Conservation (phyloP, 805 yeast genomes). For the Ogataea henricii region DNA sequence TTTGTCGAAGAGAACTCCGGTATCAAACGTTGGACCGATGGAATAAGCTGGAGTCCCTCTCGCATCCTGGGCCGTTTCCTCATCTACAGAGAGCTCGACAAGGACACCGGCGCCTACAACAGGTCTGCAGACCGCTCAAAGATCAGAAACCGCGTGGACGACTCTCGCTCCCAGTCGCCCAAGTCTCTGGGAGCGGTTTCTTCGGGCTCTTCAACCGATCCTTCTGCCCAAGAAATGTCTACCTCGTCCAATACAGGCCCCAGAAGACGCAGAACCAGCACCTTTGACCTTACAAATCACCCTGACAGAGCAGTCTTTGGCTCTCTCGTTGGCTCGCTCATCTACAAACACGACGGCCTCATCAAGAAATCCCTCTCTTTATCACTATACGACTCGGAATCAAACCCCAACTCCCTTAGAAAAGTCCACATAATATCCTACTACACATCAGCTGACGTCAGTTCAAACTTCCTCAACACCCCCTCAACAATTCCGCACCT, state of each 20-base stretch:
- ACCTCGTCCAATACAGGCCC: neutral
- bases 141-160: slow-evolving; percentile 22
- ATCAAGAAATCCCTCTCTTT: slow-evolving; percentile 81
- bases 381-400: slow-evolving; percentile 39
- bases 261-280: slow-evolving; percentile 8
- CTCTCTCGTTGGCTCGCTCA: slow-evolving; percentile 58
- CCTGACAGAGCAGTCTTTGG: slow-evolving; percentile 45
- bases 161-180: neutral
- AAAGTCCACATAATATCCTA: slow-evolving; percentile 77
- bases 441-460: slow-evolving; percentile 74
- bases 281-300: neutral
- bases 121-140: neutral
- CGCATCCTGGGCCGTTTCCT: slow-evolving; percentile 83
- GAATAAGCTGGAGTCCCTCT: slow-evolving; percentile 92
- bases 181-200: neutral
- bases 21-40: slow-evolving; percentile 95
- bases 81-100: slow-evolving; percentile 72
- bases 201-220: neutral
- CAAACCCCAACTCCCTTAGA: slow-evolving; percentile 19
- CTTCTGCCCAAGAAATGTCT: neutral
- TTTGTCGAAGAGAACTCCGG: slow-evolving; percentile 82
- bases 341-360: slow-evolving; percentile 70
- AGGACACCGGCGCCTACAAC: slow-evolving; percentile 35
- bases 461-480: slow-evolving; percentile 51
- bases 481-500: slow-evolving; percentile 59